Evolutionary conservation across 306 rosid species (phyloP).

Genomic region (Notholithocarpus densiflorus): DNA sequence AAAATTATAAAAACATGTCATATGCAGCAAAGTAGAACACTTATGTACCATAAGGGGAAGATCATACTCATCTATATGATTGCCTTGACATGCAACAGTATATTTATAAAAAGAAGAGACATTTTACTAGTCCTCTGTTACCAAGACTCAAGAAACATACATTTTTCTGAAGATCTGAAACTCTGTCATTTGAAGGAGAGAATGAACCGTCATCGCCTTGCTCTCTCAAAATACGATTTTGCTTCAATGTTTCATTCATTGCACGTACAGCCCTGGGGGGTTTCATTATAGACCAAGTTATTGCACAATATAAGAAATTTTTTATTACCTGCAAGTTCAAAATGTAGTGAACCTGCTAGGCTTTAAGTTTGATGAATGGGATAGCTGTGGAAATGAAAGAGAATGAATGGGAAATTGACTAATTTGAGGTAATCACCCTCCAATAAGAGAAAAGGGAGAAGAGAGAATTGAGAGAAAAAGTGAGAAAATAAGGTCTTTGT

Average conservation of each 20-base stretch:
- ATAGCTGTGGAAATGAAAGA: too few species aligned
- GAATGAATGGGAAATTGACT: too few species aligned
- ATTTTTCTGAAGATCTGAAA: constrained; percentile 40
- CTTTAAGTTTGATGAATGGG: too few species aligned
- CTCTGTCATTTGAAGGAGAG: constrained; percentile 44
- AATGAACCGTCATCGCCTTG: constrained; percentile 60
- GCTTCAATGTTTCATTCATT: constrained; percentile 97
- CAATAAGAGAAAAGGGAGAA: too few species aligned
- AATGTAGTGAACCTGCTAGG: too few species aligned
- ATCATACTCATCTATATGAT: not conserved
- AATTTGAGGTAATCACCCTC: too few species aligned
- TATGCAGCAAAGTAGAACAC: not conserved
- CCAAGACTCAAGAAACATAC: constrained; percentile 33
- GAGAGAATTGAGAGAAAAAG: too few species aligned
- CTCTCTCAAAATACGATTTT: constrained; percentile 76
- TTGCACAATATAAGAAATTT: not conserved
- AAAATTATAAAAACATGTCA: not conserved
- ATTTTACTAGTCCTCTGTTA: not conserved
- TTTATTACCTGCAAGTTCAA: not conserved
- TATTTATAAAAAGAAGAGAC: not conserved
- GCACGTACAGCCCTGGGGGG: constrained; percentile 89
- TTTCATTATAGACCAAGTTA: constrained; percentile 29
- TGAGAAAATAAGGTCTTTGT: too few species aligned
- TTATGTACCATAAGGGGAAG: not conserved
- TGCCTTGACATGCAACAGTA: not conserved